Evolutionary conservation across 2,329 filamentous ascomycete genomes (phyloP), one percentile per base, ranked within the genome.

Genomic region (Diaporthe vexans): DNA sequence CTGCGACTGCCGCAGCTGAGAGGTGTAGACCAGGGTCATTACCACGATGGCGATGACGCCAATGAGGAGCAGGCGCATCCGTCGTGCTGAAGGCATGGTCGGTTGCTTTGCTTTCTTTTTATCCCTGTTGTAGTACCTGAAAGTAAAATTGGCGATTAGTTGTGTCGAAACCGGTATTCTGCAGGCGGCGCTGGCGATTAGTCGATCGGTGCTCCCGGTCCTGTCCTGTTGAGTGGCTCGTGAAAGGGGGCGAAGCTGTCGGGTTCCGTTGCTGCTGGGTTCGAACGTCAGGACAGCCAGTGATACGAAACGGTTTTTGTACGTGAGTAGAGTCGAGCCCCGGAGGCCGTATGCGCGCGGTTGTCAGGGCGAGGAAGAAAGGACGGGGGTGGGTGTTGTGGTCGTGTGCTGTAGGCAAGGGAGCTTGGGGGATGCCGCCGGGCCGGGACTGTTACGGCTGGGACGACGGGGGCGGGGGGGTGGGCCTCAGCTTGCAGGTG

Each of bases 21-120:
- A 89, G 26, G 92, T 93, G 81, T 94, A 92, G 86, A 96, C 95
- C 78, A 97, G 86, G 72, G 93, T 85, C 59, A 92, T 87, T 78
- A 96, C 84, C 75, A 96, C 83, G 74, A 90, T 86, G 77, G 91
- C 86, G 78, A 95, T 78, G 73, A 92, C 86, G 73, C 92, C 86
- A 79, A 95, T 86, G 77, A 90, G 85, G 73, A 95, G 85, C 78
- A 93, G 85, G 80, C 92, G 92, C 79, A 94, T 81, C 78, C 94
- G 92, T 77, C 94, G 91, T 78, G 89, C 87, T 26, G 93, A 93
- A 79, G 91, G 90, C 93, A 95, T 95, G 74, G 74, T 80, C 70
- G 21, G 52, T 26, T 59, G 26, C 33, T 52, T n/a, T 63, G n/a
- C 3, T 15, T 10, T 37, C 3, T 15, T 10, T 29, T 26, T 58